A percentile compares a stretch with the other conserved stretches of the same genome.
Evolutionary conservation across 495 filamentous ascomycete genomes (phyloP).

Genomic region (Hyaloscypha hepaticicola): DNA sequence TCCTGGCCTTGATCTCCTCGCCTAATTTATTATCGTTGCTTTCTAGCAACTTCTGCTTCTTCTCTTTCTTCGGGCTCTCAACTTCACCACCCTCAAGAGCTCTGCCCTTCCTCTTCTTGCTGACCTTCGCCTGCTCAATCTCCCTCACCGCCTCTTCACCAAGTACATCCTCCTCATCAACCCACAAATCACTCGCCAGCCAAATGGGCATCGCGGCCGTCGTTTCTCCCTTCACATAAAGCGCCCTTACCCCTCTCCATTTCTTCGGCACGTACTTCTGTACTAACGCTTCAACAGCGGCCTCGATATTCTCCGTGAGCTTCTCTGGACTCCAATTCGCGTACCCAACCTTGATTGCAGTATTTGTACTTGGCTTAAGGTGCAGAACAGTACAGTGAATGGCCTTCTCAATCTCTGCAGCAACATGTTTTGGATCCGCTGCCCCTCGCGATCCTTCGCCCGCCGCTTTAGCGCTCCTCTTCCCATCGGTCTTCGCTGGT

Average conservation of each 20-base stretch:
- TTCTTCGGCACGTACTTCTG: constrained; percentile 77
- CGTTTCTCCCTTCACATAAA: constrained; percentile 86
- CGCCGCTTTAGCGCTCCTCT: constrained; percentile 55
- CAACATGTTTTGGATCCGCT: constrained; percentile 54
- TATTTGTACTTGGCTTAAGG: constrained; percentile 62
- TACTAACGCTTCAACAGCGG: constrained; percentile 64
- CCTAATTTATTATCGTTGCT: constrained; percentile 56
- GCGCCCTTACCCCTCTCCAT: constrained; percentile 76
- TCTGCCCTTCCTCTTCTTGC: constrained; percentile 36
- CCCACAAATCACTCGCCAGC: constrained; percentile 87
- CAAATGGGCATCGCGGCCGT: constrained; percentile 88
- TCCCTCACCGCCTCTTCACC: constrained; percentile 52
- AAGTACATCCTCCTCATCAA: constrained; percentile 76
- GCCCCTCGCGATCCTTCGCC: constrained; percentile 42
- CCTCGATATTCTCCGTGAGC: constrained; percentile 74
- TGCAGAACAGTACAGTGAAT: constrained; percentile 71
- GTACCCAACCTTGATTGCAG: constrained; percentile 69
- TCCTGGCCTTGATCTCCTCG: constrained; percentile 56
- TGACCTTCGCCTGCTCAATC: constrained; percentile 49
- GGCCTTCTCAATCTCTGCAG: constrained; percentile 68
- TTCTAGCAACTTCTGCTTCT: constrained; percentile 53
- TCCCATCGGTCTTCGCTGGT: constrained; percentile 63
- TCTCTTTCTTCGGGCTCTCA: constrained; percentile 40
- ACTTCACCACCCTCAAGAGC: constrained; percentile 45
- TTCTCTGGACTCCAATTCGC: constrained; percentile 71